Evolutionary conservation across 2,329 filamentous ascomycete genomes (phyloP).

Genomic region (Hymenoscyphus occultus): DNA sequence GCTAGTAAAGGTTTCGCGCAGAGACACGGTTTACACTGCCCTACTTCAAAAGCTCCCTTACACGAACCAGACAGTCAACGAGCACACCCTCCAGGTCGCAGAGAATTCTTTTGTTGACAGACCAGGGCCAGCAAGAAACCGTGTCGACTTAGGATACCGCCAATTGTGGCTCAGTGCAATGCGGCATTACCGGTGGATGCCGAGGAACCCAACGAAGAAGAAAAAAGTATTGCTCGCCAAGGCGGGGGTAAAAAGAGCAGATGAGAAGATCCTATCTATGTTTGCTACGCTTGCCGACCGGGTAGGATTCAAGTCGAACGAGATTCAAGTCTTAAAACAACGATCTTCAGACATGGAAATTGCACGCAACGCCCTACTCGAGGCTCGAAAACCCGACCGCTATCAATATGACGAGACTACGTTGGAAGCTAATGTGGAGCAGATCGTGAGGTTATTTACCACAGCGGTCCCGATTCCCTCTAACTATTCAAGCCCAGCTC

Average conservation of each 20-base stretch:
- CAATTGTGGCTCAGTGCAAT: constrained; percentile 12
- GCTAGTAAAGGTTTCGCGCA: constrained; percentile 8
- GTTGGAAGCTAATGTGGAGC: constrained; percentile 13
- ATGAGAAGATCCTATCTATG: constrained; percentile 15
- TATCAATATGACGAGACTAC: constrained; percentile 15
- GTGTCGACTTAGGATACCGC: constrained; percentile 9
- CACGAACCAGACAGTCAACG: constrained; percentile 2
- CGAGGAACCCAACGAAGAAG: constrained; percentile 14
- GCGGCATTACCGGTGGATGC: constrained; percentile 9
- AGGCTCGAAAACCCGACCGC: constrained; percentile 16
- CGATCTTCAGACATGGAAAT: constrained; percentile 16
- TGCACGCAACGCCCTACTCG: constrained; percentile 12
- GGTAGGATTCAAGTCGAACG: constrained; percentile 19
- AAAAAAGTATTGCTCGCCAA: constrained; percentile 26
- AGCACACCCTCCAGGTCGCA: neutral
- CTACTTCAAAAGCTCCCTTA: constrained; percentile 16
- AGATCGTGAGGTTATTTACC: constrained; percentile 15
- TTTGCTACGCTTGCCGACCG: constrained; percentile 14
- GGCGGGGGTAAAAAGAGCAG: constrained; percentile 4
- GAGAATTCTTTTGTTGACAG: neutral
- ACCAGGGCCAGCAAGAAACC: constrained; percentile 1
- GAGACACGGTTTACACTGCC: constrained; percentile 15
- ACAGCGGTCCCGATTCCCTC: constrained; percentile 9
- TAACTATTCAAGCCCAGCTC: constrained; percentile 11
- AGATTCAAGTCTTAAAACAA: constrained; percentile 13